Base-by-base conservation (phyloP, 208 protist species). In the Crithidia thermophila region DNA sequence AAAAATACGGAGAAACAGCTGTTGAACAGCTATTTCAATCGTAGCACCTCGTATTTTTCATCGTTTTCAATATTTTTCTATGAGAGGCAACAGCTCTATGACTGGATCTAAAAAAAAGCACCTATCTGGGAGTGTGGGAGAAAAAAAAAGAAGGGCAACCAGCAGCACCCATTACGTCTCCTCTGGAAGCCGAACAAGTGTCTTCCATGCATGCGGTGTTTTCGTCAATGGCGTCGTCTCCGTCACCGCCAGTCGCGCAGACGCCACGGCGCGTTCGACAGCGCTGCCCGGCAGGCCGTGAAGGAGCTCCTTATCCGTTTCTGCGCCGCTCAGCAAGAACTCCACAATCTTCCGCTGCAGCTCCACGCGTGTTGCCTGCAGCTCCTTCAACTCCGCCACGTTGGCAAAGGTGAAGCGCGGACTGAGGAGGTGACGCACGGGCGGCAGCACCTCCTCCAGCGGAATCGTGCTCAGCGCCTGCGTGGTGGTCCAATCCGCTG, bases 361-460 rank as follows among this genome's bases (percentile, higher is more conserved):
- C 11, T 75, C 60, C 23, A 95, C 70, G 0, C 90, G 84, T 13
- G 76, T 60, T 23, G 58, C 47, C 46, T 90, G 76, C 20, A 95
- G 77, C 16, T 28, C n/a, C 36, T 82, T 77, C 45, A 91, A 42
- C 67, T 95, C 90, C 14, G 49, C 40, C 11, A 78, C 71, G 51
- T 90, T 72, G 0, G 84, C 73, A 50, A 90, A 91, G 34, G 79
- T 90, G 60, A 95, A 95, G 34, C 90, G 84, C 5, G 74, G 71
- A 14, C 82, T 79, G 8, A 90, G 60, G 16, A 93, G 70, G 59
- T 91, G 86, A 13, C 81, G 58, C 2, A 77, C 84, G 10, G 90
- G 87, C 13, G 86, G 82, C 25, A 95, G 70, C 31, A 91, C 45
- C 28, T 55, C 66, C 23, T 52, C 31, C 10, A 65, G 16, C 25